Evolutionary conservation across 495 filamentous ascomycete species (phyloP).

Genomic region (Sordaria brevicollis): DNA sequence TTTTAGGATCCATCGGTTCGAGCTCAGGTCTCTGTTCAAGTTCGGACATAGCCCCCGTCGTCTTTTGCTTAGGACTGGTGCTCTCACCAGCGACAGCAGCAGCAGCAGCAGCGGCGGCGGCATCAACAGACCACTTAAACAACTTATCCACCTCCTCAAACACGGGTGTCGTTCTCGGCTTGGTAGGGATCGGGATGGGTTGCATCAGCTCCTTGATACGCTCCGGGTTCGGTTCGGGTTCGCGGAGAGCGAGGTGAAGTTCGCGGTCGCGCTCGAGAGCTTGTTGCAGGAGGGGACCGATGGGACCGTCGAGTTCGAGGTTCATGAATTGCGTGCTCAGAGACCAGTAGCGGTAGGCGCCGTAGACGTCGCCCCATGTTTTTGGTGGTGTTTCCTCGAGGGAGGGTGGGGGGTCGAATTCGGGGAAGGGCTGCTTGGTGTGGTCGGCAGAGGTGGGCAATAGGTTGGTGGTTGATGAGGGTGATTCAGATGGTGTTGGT

Average conservation of each 20-base stretch:
- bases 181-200: neutral
- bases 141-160: neutral
- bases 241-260: neutral
- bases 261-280: conserved; percentile 2
- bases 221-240: neutral
- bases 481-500: neutral
- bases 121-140: no score
- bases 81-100: no score
- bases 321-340: neutral
- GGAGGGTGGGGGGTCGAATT: neutral
- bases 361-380: neutral
- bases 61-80: no score
- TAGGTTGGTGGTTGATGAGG: neutral
- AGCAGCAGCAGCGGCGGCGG: no score
- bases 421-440: neutral
- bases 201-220: neutral
- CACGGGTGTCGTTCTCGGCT: neutral
- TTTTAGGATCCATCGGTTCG: no score
- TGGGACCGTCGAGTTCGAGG: neutral
- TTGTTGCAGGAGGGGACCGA: neutral
- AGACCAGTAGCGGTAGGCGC: neutral
- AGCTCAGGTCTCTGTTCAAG: no score
- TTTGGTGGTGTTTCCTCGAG: neutral
- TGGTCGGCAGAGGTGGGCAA: neutral
- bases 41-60: no score